A percentile compares a stretch with the other conserved stretches of the same genome.
Evolutionary conservation across 768 basidiomycete species (phyloP).

Genomic region (Hypsizygus marmoreus): DNA sequence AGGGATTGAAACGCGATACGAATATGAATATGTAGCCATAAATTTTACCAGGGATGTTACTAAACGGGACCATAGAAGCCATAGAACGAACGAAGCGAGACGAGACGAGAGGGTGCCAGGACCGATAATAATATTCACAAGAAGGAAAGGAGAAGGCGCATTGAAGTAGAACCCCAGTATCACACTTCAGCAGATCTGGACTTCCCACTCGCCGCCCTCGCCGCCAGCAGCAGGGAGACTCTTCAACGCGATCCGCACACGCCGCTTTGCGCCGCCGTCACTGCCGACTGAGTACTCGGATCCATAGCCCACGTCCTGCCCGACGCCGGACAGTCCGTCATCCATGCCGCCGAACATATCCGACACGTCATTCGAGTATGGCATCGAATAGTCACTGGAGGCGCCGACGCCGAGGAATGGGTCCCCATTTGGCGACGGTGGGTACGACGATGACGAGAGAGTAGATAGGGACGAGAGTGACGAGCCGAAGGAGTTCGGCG

Average conservation of each 20-base stretch:
- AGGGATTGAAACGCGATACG: not conserved
- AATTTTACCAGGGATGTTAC: constrained; percentile 15
- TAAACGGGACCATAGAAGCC: constrained; percentile 14
- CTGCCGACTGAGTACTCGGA: constrained; percentile 40
- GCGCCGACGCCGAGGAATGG: constrained; percentile 63
- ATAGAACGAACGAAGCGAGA: constrained; percentile 9
- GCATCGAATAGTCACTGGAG: constrained; percentile 38
- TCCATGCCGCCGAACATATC: constrained; percentile 36
- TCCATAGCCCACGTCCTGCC: constrained; percentile 35
- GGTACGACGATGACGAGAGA: constrained; percentile 38
- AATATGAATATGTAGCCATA: constrained; percentile 16
- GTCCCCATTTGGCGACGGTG: constrained; percentile 42
- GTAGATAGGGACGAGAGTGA: constrained; percentile 16
- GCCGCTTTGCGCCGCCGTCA: constrained; percentile 41
- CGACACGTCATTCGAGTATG: constrained; percentile 33
- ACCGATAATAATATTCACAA: constrained; percentile 5
- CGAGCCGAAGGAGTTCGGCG: constrained; percentile 21
- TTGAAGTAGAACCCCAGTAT: constrained; percentile 6
- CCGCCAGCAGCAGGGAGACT: constrained; percentile 61
- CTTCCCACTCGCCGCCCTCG: constrained; percentile 80
- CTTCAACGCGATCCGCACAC: constrained; percentile 69
- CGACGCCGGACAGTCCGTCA: constrained; percentile 27
- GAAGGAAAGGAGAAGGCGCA: not conserved
- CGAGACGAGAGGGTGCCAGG: not conserved
- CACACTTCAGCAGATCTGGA: constrained; percentile 59